phyloP scores from a whole-genome alignment of 1,284 basidiomycete species.

The Leccinum solheimii region DNA sequence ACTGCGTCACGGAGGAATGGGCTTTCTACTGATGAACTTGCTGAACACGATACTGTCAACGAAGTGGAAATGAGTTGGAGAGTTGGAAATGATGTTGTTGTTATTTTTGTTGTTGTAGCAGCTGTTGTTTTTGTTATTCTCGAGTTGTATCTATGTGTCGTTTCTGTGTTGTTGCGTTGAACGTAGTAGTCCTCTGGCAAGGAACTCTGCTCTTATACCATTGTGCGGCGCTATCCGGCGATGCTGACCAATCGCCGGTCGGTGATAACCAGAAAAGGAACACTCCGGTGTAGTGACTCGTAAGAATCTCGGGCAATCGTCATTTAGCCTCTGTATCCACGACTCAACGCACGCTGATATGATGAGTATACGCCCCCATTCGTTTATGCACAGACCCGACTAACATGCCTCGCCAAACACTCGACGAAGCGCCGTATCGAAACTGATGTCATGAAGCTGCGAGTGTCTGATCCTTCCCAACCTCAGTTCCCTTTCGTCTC shows the following conservation, averaged over 20 bases:
- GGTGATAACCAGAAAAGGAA: slow-evolving; percentile 23
- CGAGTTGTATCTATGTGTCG: neutral
- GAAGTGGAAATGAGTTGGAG: neutral
- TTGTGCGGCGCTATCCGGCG: neutral
- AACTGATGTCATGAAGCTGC: slow-evolving; percentile 99
- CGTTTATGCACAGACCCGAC: slow-evolving; percentile 7
- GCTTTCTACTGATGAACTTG: slow-evolving; percentile 48
- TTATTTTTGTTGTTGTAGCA: neutral
- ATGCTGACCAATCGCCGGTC: neutral
- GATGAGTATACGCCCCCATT: slow-evolving; percentile 37
- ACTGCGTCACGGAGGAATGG: slow-evolving; percentile 75
- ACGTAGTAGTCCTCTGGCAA: slow-evolving; percentile 16
- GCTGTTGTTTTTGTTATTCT: slow-evolving; percentile 2
- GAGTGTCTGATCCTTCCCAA: slow-evolving; percentile 34
- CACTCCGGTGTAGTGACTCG: slow-evolving; percentile 13
- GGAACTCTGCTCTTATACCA: slow-evolving; percentile 15
- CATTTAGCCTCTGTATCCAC: slow-evolving; percentile 7
- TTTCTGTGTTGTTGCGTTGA: slow-evolving; percentile 7
- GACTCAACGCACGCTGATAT: slow-evolving; percentile 29
- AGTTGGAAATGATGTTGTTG: slow-evolving; percentile 6
- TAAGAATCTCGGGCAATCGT: neutral
- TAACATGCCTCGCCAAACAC: slow-evolving; percentile 29
- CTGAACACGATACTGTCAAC: slow-evolving; percentile 3
- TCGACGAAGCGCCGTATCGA: slow-evolving; percentile 90
- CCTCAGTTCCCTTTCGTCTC: slow-evolving; percentile 9